Evolutionary conservation across 2,329 filamentous ascomycete species (phyloP).

Genomic region (Rhytidhysteron rufulum): DNA sequence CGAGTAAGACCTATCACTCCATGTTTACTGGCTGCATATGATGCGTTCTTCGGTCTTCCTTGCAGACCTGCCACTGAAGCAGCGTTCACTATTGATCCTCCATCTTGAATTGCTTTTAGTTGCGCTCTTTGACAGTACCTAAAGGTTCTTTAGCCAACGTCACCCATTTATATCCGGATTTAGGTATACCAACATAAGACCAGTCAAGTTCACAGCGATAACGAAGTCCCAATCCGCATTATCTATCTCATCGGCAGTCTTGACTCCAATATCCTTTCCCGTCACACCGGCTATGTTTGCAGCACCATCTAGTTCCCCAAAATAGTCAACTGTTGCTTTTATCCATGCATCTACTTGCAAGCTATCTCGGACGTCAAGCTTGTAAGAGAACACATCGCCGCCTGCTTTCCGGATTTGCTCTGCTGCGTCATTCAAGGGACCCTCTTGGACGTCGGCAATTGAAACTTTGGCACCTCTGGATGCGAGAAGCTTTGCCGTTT

Average conservation of each 20-base stretch:
- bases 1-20: constrained; percentile 2
- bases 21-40: constrained; percentile 5
- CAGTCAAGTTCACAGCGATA: constrained; percentile 37
- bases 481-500: constrained; percentile 42
- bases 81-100: constrained; percentile 11
- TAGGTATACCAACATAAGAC: constrained; percentile 20
- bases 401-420: constrained; percentile 12
- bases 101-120: constrained; percentile 5
- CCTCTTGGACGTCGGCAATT: constrained; percentile 24
- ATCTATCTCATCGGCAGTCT: constrained; percentile 9
- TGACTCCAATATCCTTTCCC: constrained; percentile 9
- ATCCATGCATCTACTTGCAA: constrained; percentile 40
- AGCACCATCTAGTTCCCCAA: constrained; percentile 36
- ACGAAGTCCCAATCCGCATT: constrained; percentile 14
- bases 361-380: constrained; percentile 40
- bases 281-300: constrained; percentile 38
- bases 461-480: constrained; percentile 31
- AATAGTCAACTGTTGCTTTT: constrained; percentile 26
- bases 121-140: constrained; percentile 35
- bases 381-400: constrained; percentile 18
- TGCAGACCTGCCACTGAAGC: constrained; percentile 3
- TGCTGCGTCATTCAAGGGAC: constrained; percentile 41
- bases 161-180: neutral
- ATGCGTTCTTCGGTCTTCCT: constrained; percentile 1
- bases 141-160: neutral